phyloP scores from a whole-genome alignment of 495 filamentous ascomycete genomes.

The Aspergillus bertholletiae region DNA sequence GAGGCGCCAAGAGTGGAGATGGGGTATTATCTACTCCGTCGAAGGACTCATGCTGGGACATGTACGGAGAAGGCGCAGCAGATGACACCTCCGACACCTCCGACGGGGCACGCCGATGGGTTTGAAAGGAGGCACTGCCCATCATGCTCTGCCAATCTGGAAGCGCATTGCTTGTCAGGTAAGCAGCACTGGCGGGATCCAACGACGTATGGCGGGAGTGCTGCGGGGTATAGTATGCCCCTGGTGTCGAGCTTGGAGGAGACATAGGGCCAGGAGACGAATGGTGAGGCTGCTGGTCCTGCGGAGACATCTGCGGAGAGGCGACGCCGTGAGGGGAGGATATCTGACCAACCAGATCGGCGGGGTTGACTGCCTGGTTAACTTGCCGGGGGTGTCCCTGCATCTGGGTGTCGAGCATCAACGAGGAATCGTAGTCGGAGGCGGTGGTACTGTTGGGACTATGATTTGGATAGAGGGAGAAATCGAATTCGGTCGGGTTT shows the following conservation, averaged over 20 bases:
- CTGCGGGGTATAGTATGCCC: constrained; percentile 50
- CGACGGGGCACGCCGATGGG: constrained; percentile 78
- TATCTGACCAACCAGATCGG: constrained; percentile 68
- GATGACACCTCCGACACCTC: constrained; percentile 88
- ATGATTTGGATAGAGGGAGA: constrained; percentile 35
- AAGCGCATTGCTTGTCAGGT: constrained; percentile 56
- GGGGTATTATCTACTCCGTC: constrained; percentile 68
- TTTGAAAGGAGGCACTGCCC: constrained; percentile 60
- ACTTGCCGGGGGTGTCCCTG: constrained; percentile 33
- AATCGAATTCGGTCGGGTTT: constrained; percentile 35
- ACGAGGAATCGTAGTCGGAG: constrained; percentile 35
- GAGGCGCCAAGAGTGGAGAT: constrained; percentile 75
- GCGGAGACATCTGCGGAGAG: constrained; percentile 67
- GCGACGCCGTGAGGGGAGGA: constrained; percentile 64
- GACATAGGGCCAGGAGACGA: constrained; percentile 51
- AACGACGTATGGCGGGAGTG: constrained; percentile 81
- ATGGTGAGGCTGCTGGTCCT: constrained; percentile 45
- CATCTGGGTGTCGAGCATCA: constrained; percentile 46
- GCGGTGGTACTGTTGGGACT: constrained; percentile 29
- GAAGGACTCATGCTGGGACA: constrained; percentile 75
- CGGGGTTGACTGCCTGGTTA: constrained; percentile 55
- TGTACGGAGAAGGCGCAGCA: constrained; percentile 76
- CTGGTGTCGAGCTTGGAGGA: constrained; percentile 50
- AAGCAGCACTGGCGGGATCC: constrained; percentile 72
- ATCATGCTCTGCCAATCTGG: constrained; percentile 67